phyloP scores from a whole-genome alignment of 2,329 filamentous ascomycete genomes.

The Verticillium nubilum region DNA sequence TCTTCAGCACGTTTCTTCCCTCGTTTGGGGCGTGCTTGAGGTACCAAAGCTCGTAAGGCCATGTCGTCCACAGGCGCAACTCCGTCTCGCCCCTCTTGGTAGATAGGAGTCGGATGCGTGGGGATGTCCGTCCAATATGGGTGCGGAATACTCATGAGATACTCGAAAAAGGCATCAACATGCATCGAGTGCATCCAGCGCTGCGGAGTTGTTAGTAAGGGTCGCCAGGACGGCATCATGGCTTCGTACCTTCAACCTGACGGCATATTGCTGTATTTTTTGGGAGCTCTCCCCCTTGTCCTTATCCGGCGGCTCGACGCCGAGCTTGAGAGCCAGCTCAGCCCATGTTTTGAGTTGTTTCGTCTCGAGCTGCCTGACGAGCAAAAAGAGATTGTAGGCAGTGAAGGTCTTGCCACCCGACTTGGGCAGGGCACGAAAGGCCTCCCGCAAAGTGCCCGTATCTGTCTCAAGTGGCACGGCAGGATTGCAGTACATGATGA shows the following conservation, averaged over 20 bases:
- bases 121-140: conserved; percentile 77
- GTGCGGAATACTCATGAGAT: conserved; percentile 71
- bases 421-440: conserved; percentile 74
- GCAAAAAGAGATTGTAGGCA: conserved; percentile 68
- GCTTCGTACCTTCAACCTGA: conserved; percentile 70
- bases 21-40: conserved; percentile 63
- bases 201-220: conserved; percentile 33
- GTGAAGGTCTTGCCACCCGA: conserved; percentile 85
- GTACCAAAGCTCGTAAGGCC: conserved; percentile 76
- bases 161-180: conserved; percentile 91
- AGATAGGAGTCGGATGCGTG: conserved; percentile 53
- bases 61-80: conserved; percentile 84
- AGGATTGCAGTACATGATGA: conserved; percentile 90
- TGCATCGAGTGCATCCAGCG: conserved; percentile 98
- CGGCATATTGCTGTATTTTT: conserved; percentile 92
- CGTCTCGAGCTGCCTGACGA: conserved; percentile 71
- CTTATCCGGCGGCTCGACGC: conserved; percentile 76
- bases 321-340: conserved; percentile 78
- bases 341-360: conserved; percentile 93
- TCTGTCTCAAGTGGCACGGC: conserved; percentile 66
- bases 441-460: conserved; percentile 64
- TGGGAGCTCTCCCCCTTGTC: conserved; percentile 85
- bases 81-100: conserved; percentile 67
- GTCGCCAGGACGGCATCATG: background rate
- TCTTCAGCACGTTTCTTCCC: conserved; percentile 61